These are phyloP conservation scores for Pseudotsuga menziesii DNA, from an alignment of 75 land plant genomes.

Conservation along the genomic window DNA sequence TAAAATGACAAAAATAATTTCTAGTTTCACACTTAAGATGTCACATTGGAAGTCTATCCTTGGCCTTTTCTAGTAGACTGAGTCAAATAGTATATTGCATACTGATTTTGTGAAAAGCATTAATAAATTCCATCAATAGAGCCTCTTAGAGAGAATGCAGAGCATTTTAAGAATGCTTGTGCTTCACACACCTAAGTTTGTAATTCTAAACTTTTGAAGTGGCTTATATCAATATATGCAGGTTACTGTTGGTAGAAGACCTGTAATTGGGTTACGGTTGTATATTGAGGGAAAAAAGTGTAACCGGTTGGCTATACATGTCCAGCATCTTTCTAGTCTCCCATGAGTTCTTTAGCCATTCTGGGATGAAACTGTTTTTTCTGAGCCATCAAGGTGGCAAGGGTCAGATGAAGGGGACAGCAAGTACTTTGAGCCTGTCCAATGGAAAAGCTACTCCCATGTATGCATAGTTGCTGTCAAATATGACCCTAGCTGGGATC, in stretches of 20 bases:
- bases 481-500: too few species aligned
- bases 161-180: neutral
- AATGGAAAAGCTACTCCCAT: too few species aligned
- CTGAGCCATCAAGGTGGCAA: too few species aligned
- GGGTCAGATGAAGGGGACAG: too few species aligned
- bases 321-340: too few species aligned
- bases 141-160: neutral
- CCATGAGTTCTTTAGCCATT: too few species aligned
- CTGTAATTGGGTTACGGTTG: conserved; percentile 45
- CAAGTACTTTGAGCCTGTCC: too few species aligned
- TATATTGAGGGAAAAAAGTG: conserved; percentile 55
- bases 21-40: neutral
- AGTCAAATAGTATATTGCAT: neutral
- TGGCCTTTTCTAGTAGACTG: neutral
- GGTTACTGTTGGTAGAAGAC: conserved; percentile 41
- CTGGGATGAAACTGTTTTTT: too few species aligned
- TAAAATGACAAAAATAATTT: neutral
- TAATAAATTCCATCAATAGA: neutral
- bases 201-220: conserved; percentile 1
- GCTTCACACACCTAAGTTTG: neutral
- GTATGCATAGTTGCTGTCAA: too few species aligned
- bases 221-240: conserved; percentile 6
- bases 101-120: neutral
- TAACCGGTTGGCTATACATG: too few species aligned
- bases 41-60: neutral